Evolutionary conservation across 495 filamentous ascomycete genomes (phyloP).

Genomic region (Aspergillus coremiiformis): DNA sequence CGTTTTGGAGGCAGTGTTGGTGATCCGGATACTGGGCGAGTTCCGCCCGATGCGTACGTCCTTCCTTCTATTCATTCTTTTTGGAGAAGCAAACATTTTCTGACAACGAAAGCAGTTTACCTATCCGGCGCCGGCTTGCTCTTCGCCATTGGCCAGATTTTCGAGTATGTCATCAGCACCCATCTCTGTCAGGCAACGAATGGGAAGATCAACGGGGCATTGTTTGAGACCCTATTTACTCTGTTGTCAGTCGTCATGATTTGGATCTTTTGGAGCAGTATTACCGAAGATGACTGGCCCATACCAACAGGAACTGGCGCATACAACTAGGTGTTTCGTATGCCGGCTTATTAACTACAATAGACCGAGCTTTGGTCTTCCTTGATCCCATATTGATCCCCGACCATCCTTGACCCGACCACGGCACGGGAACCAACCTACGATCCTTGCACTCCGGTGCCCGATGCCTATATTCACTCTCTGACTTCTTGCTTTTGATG

Average conservation of each 20-base stretch:
- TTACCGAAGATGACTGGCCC: conserved; percentile 98
- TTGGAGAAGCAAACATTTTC: not conserved
- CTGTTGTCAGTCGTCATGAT: conserved; percentile 69
- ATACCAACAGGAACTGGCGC: conserved; percentile 43
- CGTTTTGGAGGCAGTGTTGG: conserved; percentile 71
- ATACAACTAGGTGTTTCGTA: conserved; percentile 33
- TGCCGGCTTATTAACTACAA: not conserved
- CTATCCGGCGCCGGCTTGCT: conserved; percentile 64
- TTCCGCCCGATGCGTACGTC: conserved; percentile 72
- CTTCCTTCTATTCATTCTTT: conserved; percentile 3
- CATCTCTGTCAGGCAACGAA: conserved; percentile 76
- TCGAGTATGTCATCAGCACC: conserved; percentile 87
- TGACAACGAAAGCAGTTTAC: conserved; percentile 51
- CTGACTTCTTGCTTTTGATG: conserved; percentile 4
- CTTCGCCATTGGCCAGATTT: conserved; percentile 89
- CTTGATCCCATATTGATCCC: not conserved
- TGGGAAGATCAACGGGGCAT: conserved; percentile 83
- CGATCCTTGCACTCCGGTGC: conserved; percentile 10
- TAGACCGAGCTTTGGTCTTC: not conserved
- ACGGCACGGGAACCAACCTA: conserved; percentile 11
- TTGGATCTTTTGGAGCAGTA: conserved; percentile 98
- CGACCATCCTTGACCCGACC: not conserved
- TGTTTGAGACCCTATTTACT: conserved; percentile 93
- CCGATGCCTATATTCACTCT: not conserved
- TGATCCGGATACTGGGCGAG: conserved; percentile 78